Conservation (phyloP, 1,284 basidiomycete genomes). For the Tranzscheliella williamsii region DNA sequence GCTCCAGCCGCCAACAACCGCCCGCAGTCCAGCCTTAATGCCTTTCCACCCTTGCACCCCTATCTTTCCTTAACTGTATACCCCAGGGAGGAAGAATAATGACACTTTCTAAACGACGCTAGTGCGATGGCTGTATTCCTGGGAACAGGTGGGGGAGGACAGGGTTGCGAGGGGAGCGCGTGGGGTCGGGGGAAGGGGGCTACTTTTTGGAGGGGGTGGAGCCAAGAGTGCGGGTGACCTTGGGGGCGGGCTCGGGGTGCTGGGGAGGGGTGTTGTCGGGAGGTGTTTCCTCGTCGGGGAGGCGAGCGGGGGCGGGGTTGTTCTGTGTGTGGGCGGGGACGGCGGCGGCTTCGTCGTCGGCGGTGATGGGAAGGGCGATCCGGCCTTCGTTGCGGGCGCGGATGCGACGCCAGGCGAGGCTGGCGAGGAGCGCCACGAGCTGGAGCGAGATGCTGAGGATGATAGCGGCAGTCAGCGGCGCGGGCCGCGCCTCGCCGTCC, state of each 20-base stretch:
- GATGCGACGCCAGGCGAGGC: conserved; percentile 45
- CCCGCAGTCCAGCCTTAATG: too few relatives aligned
- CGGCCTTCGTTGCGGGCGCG: conserved; percentile 37
- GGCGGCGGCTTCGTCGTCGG: conserved; percentile 38
- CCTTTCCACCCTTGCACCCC: too few relatives aligned
- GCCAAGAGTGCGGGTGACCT: conserved; percentile 31
- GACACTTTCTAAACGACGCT: too few relatives aligned
- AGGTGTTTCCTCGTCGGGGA: neutral
- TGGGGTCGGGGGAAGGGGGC: too few relatives aligned
- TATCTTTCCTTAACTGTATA: too few relatives aligned
- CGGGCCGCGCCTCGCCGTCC: conserved; percentile 32
- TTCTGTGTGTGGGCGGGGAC: conserved; percentile 27
- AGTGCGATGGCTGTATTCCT: too few relatives aligned
- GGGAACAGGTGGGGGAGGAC: too few relatives aligned
- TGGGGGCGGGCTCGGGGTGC: conserved; percentile 10
- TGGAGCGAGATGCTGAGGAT: conserved; percentile 43
- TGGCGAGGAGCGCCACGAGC: conserved; percentile 33
- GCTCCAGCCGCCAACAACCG: too few relatives aligned
- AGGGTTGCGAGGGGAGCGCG: too few relatives aligned
- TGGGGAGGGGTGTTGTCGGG: conserved; percentile 12
- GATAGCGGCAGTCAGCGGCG: conserved; percentile 43
- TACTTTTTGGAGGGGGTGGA: conserved; percentile 24
- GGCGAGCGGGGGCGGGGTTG: conserved; percentile 4
- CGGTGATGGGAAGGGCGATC: conserved; percentile 36
- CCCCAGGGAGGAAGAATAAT: too few relatives aligned